Percentiles rank a stretch among this genome's conserved stretches.
Conservation (phyloP, 2,329 filamentous ascomycete genomes). For the Pleochaeta shiraiana region DNA sequence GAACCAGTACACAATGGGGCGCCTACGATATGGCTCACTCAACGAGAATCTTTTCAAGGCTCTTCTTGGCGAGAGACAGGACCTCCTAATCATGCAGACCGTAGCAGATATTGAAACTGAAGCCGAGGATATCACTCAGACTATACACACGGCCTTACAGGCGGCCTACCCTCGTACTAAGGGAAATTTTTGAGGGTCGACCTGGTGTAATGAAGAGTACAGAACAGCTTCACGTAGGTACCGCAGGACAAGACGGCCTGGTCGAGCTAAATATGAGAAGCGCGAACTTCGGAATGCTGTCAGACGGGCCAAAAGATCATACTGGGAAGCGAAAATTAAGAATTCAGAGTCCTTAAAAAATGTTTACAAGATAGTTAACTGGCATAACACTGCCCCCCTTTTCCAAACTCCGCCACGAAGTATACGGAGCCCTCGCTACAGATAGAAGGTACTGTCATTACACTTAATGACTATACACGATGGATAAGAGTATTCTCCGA, state of each 20-base stretch:
- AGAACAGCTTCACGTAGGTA: neutral
- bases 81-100: neutral
- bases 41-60: neutral
- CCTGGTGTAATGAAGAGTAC: neutral
- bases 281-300: neutral
- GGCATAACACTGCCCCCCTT: neutral
- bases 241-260: neutral
- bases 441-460: neutral
- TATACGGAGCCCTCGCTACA: neutral
- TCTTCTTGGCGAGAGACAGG: neutral
- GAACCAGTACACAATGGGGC: neutral
- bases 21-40: neutral
- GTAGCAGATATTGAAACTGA: neutral
- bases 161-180: neutral
- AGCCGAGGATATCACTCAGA: neutral
- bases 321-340: neutral
- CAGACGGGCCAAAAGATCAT: neutral
- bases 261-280: neutral
- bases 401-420: neutral
- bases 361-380: neutral
- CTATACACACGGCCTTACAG: neutral
- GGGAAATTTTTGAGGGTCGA: neutral
- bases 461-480: neutral
- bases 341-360: neutral
- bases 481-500: neutral